Evolutionary conservation across 2,329 filamentous ascomycete genomes (phyloP).

Genomic region (Phyllosticta ampelicida): DNA sequence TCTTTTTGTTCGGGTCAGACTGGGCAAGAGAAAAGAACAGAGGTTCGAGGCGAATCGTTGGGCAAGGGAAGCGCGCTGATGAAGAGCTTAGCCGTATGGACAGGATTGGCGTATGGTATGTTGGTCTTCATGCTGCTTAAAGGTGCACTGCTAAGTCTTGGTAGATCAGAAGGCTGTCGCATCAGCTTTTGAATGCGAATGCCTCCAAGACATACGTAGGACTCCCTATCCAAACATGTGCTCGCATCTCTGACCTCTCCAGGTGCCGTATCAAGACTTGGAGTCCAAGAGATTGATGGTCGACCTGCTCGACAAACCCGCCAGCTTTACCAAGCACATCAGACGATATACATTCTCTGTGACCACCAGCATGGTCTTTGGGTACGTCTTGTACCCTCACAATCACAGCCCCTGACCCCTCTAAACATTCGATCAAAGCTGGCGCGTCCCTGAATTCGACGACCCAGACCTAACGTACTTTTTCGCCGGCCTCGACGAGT

Average conservation of each 20-base stretch:
- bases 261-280: constrained; percentile 45
- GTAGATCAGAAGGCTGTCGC: constrained; percentile 12
- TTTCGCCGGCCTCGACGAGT: constrained; percentile 34
- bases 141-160: background rate
- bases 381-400: constrained; percentile 20
- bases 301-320: constrained; percentile 36
- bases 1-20: background rate
- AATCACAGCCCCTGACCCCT: background rate
- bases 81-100: constrained; percentile 13
- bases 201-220: constrained; percentile 13
- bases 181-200: constrained; percentile 15
- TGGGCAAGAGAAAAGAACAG: no score
- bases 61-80: background rate
- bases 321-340: constrained; percentile 34
- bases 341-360: constrained; percentile 40
- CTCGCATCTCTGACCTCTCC: background rate
- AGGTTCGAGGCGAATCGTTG: background rate
- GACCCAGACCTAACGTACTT: constrained; percentile 35
- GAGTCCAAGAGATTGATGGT: constrained; percentile 46
- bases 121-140: background rate
- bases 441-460: constrained; percentile 30
- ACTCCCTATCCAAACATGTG: background rate
- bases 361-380: constrained; percentile 41
- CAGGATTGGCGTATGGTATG: constrained; percentile 13
- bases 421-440: constrained; percentile 11